Conservation (phyloP, 2,329 filamentous ascomycete species). For the Colletotrichum noveboracense region DNA sequence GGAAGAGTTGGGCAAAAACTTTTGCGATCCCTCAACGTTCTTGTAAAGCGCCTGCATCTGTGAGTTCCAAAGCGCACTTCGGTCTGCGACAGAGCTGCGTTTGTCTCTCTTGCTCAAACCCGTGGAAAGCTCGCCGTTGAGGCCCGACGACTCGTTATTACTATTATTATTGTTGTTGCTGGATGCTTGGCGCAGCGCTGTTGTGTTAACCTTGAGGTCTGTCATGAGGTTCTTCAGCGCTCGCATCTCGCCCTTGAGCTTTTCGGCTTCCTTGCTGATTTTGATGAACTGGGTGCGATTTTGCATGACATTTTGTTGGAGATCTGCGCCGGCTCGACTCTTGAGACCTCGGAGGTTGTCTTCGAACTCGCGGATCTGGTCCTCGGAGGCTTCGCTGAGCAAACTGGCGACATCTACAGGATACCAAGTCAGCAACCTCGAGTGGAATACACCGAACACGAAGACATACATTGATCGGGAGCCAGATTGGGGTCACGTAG, state of each 20-base stretch:
- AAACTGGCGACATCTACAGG: constrained; percentile 66
- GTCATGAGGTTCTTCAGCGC: constrained; percentile 89
- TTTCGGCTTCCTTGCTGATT: constrained; percentile 98
- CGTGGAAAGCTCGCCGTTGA: constrained; percentile 56
- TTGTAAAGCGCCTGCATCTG: constrained; percentile 89
- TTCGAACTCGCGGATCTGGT: constrained; percentile 85
- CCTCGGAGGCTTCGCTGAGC: constrained; percentile 84
- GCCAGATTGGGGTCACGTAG: constrained; percentile 80
- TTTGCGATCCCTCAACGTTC: constrained; percentile 96
- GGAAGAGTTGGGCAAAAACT: constrained; percentile 87
- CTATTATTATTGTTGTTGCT: constrained; percentile 53
- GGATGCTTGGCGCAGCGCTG: constrained; percentile 66
- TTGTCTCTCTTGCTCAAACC: constrained; percentile 76
- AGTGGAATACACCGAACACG: background rate
- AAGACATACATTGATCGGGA: constrained; percentile 74
- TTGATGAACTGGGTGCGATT: constrained; percentile 99
- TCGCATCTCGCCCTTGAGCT: constrained; percentile 95
- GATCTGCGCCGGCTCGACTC: constrained; percentile 77
- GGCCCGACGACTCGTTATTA: constrained; percentile 50
- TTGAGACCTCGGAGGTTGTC: constrained; percentile 77
- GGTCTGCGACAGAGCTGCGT: constrained; percentile 83
- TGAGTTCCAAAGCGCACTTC: constrained; percentile 70
- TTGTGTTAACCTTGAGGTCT: constrained; percentile 83
- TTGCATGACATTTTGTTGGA: constrained; percentile 95
- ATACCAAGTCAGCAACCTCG: constrained; percentile 14